Evolutionary conservation across 2,329 filamentous ascomycete species (phyloP), one percentile per base, ranked within the genome.

Genomic region (Tetracladium maxilliforme): DNA sequence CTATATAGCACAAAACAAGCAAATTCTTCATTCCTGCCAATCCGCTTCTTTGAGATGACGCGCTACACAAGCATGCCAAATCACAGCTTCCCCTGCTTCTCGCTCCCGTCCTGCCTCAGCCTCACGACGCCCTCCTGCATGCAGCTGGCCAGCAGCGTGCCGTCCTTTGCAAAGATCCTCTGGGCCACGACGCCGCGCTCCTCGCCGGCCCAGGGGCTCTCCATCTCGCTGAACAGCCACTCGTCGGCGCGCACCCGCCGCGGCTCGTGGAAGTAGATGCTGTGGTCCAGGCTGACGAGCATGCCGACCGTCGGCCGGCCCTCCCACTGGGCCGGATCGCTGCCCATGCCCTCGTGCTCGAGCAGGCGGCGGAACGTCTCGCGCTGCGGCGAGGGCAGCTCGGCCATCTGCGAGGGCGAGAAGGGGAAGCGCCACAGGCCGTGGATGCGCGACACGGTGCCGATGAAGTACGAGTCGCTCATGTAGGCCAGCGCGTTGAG

Each of bases 381-480:
- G 18, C 18, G 9, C 18, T 38, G 28, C 44, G n/a, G n/a, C n/a
- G n/a, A n/a, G n/a, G n/a, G n/a, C n/a, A n/a, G n/a, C n/a, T n/a
- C 11, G 7, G 11, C 22, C 26, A 30, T 32, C 16, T 12, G 29
- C 14, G 2, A 17, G 23, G 19, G 51, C 3, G 61, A 59, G 9
- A 56, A 64, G 2, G 65, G 69, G 45, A 80, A 82, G 10, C 80
- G 64, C 66, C 79, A 86, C 18, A 94, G 62, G 29, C 70, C 65
- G 49, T 94, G 86, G 27, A 86, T 74, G 12, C 82, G 70, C 15
- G 75, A 62, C 6, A 94, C 70, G 3, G 86, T 94, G 19, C 81
- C 86, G 48, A 95, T 86, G 52, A 98, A 95, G 55, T 81, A 90
- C 44, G 69, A 79, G 52, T 95, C 87, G 14, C 75, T 82, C 58